A percentile compares a stretch with the other conserved stretches of the same genome.
Conservation (phyloP, 192 early-diverging fungal genomes). For the Coemansia sp. region DNA sequence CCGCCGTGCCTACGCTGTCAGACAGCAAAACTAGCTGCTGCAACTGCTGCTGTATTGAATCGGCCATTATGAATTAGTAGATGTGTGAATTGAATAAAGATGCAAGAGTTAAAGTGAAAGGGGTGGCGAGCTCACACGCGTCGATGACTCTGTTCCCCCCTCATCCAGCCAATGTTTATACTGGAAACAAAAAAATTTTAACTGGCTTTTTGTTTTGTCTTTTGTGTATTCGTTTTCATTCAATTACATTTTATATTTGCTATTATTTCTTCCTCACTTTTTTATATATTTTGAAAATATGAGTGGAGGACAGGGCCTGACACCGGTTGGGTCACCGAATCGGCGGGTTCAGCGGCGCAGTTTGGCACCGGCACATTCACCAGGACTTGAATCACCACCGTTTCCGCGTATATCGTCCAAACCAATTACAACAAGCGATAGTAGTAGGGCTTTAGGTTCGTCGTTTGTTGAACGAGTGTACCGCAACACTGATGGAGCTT, state of each 20-base stretch:
- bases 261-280: not conserved
- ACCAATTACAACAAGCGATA: not conserved
- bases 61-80: constrained; percentile 32
- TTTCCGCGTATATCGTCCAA: constrained; percentile 14
- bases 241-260: not conserved
- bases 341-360: constrained; percentile 33
- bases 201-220: not conserved
- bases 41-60: constrained; percentile 55
- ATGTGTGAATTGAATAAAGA: constrained; percentile 9
- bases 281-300: constrained; percentile 2
- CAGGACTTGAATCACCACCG: constrained; percentile 22
- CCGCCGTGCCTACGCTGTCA: constrained; percentile 41
- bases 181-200: constrained; percentile 1
- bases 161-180: constrained; percentile 1
- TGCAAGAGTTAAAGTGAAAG: not conserved
- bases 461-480: constrained; percentile 50
- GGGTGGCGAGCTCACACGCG: not conserved
- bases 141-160: not conserved
- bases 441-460: constrained; percentile 13
- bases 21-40: constrained; percentile 55
- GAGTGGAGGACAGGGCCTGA: constrained; percentile 26
- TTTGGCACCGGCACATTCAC: not conserved
- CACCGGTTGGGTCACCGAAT: constrained; percentile 46
- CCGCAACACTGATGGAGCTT: constrained; percentile 28
- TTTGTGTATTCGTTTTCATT: constrained; percentile 4